A percentile compares a stretch with the other conserved stretches of the same genome.
These are phyloP conservation scores for Hygrophoropsis aurantiaca DNA, from an alignment of 768 basidiomycete genomes.

Conservation along the genomic window DNA sequence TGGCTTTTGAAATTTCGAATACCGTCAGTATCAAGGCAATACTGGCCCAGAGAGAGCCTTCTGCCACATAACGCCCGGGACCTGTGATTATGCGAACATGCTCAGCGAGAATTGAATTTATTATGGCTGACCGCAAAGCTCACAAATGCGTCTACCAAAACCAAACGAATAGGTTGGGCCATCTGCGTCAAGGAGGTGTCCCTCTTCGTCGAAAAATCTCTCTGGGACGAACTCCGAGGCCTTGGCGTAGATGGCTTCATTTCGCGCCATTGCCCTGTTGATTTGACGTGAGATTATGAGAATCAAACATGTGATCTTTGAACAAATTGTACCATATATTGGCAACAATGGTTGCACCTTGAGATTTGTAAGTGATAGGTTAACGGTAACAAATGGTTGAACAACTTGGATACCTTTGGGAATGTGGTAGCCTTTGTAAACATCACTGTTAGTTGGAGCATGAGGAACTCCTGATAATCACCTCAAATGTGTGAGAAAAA, in stretches of 20 bases:
- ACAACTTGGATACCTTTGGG: constrained; percentile 27
- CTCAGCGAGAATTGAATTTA: too few species aligned
- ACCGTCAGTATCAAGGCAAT: constrained; percentile 2
- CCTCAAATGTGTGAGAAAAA: constrained; percentile 2
- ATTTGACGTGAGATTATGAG: neutral
- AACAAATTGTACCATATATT: constrained; percentile 9
- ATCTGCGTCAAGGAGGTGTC: constrained; percentile 8
- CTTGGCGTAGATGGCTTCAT: constrained; percentile 11
- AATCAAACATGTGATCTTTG: too few species aligned
- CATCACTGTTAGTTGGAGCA: constrained; percentile 2
- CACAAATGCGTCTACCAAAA: constrained; percentile 3
- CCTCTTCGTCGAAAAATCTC: constrained; percentile 9
- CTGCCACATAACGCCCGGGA: constrained; percentile 3
- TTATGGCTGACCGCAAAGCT: too few species aligned
- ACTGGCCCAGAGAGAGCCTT: constrained; percentile 5
- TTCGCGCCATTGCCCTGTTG: constrained; percentile 12
- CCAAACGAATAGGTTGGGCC: constrained; percentile 8
- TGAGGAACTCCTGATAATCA: constrained; percentile 8
- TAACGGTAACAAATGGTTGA: neutral
- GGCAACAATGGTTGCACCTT: constrained; percentile 5
- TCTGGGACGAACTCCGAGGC: constrained; percentile 12
- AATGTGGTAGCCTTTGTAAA: constrained; percentile 30
- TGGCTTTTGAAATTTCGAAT: constrained; percentile 9
- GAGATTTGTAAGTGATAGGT: too few species aligned
- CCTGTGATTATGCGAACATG: neutral